Evolutionary conservation across 2,329 filamentous ascomycete species (phyloP), one percentile per base, ranked within the genome.

Genomic region (Cercospora brassicicola): DNA sequence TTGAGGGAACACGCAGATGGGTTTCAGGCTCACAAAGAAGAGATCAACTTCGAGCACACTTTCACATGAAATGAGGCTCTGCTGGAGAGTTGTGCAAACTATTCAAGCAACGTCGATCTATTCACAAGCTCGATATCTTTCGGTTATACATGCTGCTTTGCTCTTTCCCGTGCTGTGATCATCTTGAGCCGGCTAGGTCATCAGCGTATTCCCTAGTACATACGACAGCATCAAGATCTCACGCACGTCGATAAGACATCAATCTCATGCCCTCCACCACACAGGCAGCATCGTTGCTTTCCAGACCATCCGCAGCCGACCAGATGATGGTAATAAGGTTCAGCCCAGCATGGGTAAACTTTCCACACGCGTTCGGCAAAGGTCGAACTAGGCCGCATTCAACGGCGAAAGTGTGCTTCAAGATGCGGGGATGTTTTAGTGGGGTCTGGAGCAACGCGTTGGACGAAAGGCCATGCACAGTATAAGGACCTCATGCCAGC

Each of bases 281-380:
- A 55, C 48, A 55, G 20, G 45, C 4, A 55, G 11, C 23, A 1
- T 9, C 13, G 48, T 2, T 26, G 23, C 7, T 26, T 15, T 15
- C 48, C 48, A 55, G 23, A 28, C 48, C 23, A 55, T 55, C 23
- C 23, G 48, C 23, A 55, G 48, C 48, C 23, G 23, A 55, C 23
- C 23, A 23, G 7, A 28, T 26, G 45, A 23, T 48, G 55, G 28
- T 33, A 57, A 33, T 59, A 59, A 57, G 51, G 62, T 64, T 64
- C 62, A 42, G 33, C 51, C 53, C 31, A 48, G 13, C n/a, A 26
- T 66, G 62, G 26, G 53, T 62, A 68, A 68, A 55, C 56, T 65
- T 68, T 63, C 62, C 57, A 68, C 33, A 53, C 59, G 23, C 53
- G 57, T 39, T 68, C 66, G 66, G 66, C 66, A 68, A 68, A 65